phyloP scores from a whole-genome alignment of 306 rosid genomes.

The Glycine latifolia region DNA sequence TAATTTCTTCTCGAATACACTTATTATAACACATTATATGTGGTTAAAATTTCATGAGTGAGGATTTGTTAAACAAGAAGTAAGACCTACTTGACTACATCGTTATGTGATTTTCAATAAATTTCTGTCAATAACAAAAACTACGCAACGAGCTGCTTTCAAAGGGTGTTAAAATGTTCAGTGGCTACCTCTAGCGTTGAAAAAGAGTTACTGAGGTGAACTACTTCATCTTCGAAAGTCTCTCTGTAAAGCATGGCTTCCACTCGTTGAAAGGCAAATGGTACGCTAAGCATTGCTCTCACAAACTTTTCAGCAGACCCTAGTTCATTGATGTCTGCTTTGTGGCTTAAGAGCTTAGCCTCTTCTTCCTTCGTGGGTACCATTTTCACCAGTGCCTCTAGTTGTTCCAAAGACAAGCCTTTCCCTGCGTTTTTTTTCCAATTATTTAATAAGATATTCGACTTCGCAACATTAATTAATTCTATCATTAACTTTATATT shows the following conservation, averaged over 20 bases:
- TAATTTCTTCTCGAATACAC: too few species aligned
- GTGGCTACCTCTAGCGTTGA: background rate
- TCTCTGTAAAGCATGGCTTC: constrained; percentile 24
- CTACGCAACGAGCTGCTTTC: background rate
- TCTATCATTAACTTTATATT: background rate
- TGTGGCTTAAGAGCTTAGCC: background rate
- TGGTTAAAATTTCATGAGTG: too few species aligned
- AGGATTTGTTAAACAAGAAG: too few species aligned
- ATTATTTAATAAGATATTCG: background rate
- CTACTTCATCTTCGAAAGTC: constrained; percentile 10
- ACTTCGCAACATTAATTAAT: background rate
- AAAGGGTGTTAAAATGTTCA: background rate
- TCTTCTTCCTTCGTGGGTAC: constrained; percentile 19
- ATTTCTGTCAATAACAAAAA: too few species aligned
- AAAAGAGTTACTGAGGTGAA: background rate
- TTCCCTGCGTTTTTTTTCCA: constrained; percentile 3
- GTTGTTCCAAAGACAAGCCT: constrained; percentile 13
- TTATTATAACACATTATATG: too few species aligned
- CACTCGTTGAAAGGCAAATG: constrained; percentile 2
- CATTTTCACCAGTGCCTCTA: constrained; percentile 22
- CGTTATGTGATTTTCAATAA: too few species aligned
- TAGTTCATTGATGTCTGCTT: background rate
- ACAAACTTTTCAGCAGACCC: constrained; percentile 14
- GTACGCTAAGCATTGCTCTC: constrained; percentile 14
- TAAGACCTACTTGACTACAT: too few species aligned